These are phyloP conservation scores for Claviceps citrina DNA, from an alignment of 2,329 filamentous ascomycete genomes.

Conservation along the genomic window DNA sequence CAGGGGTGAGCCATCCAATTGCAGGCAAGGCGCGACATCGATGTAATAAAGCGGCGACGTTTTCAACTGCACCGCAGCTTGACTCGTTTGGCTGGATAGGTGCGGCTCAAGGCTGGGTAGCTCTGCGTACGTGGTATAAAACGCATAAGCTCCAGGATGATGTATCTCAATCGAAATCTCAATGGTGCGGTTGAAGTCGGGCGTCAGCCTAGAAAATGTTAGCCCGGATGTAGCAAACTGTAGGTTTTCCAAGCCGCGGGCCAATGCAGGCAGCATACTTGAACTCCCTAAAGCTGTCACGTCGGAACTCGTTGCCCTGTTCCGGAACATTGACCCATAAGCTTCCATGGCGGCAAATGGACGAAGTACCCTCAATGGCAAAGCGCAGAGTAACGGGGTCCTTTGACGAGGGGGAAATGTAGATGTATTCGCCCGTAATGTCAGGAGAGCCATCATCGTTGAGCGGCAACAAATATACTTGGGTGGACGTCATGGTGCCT, in stretches of 20 bases:
- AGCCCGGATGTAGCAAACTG: neutral
- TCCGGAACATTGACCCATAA: slow-evolving; percentile 93
- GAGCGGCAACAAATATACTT: slow-evolving; percentile 78
- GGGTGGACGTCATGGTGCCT: slow-evolving; percentile 46
- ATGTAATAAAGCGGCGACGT: slow-evolving; percentile 76
- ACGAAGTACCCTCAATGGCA: slow-evolving; percentile 84
- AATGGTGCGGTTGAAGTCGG: slow-evolving; percentile 84
- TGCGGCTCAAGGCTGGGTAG: slow-evolving; percentile 48
- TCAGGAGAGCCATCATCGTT: slow-evolving; percentile 88
- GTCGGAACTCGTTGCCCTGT: slow-evolving; percentile 57
- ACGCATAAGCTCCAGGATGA: slow-evolving; percentile 75
- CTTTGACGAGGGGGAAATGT: slow-evolving; percentile 59
- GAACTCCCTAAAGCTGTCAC: slow-evolving; percentile 71
- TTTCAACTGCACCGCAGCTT: slow-evolving; percentile 33
- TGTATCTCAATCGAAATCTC: slow-evolving; percentile 80
- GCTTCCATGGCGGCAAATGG: slow-evolving; percentile 85
- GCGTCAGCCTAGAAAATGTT: slow-evolving; percentile 47
- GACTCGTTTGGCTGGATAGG: slow-evolving; percentile 10
- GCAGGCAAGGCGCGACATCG: slow-evolving; percentile 73
- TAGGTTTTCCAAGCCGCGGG: neutral
- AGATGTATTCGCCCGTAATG: slow-evolving; percentile 79
- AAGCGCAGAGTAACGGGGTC: slow-evolving; percentile 74
- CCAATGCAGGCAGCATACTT: slow-evolving; percentile 44
- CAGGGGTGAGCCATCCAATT: slow-evolving; percentile 55
- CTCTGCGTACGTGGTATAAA: slow-evolving; percentile 83